These are phyloP conservation scores for Alternaria conjuncta DNA, from an alignment of 2,329 filamentous ascomycete species.

Conservation along the genomic window DNA sequence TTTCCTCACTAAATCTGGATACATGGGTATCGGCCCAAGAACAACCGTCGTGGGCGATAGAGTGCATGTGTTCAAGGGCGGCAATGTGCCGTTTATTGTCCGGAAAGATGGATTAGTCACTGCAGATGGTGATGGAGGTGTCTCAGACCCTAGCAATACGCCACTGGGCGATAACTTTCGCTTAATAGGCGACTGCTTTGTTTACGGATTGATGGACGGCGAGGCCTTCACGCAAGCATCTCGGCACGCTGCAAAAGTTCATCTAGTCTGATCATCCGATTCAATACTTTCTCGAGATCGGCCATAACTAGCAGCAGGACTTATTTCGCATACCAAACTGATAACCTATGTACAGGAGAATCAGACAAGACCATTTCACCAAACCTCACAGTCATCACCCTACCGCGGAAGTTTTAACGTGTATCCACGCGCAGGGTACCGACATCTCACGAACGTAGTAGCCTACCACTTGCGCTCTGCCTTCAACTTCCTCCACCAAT, in stretches of 20 bases:
- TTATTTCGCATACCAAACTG: not conserved
- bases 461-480: slow-evolving; percentile 20
- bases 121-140: not conserved
- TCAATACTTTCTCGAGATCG: not conserved
- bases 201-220: slow-evolving; percentile 27
- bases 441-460: not conserved
- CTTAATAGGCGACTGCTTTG: slow-evolving; percentile 26
- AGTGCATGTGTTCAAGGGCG: slow-evolving; percentile 19
- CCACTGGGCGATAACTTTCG: not conserved
- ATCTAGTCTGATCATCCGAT: not conserved
- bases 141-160: not conserved
- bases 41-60: slow-evolving; percentile 17
- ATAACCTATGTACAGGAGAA: not conserved
- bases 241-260: not conserved
- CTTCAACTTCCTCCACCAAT: slow-evolving; percentile 54
- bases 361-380: not conserved
- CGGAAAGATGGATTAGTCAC: not conserved
- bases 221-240: slow-evolving; percentile 6
- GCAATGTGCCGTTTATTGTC: slow-evolving; percentile 25
- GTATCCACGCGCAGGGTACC: not conserved
- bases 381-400: not conserved
- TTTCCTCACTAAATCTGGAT: slow-evolving; percentile 25
- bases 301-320: not conserved
- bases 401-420: no score
- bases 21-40: slow-evolving; percentile 27